A percentile compares a stretch with the other conserved stretches of the same genome.
phyloP scores from a whole-genome alignment of 202 grass and related monocot genomes.

The Brachypodium distachyon region DNA sequence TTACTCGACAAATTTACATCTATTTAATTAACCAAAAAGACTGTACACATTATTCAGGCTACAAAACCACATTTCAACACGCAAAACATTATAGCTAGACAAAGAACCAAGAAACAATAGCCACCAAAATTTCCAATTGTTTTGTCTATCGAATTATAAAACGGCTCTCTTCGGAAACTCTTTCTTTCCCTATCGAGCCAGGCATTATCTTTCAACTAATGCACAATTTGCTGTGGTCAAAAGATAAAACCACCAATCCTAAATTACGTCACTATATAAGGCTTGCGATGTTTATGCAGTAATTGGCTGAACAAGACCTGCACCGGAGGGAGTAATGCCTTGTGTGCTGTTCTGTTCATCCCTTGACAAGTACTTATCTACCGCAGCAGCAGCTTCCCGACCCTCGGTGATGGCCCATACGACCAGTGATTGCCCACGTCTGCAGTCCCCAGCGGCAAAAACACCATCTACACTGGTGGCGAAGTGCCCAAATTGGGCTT shows the following conservation, averaged over 20 bases:
- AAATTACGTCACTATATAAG: conserved; percentile 16
- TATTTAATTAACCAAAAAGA: conserved; percentile 24
- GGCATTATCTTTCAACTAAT: conserved; percentile 2
- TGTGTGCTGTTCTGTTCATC: conserved; percentile 15
- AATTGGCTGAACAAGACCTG: conserved; percentile 51
- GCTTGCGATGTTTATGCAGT: conserved; percentile 27
- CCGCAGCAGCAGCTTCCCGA: conserved; percentile 63
- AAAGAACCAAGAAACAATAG: conserved; percentile 29
- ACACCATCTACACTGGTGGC: conserved; percentile 79
- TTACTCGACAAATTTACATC: conserved; percentile 41
- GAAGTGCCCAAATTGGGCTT: conserved; percentile 79
- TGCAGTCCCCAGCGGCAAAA: conserved; percentile 87
- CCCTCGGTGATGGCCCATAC: conserved; percentile 99
- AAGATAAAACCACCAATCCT: conserved; percentile 13
- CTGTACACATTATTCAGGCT: conserved; percentile 77
- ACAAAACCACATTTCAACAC: conserved; percentile 25
- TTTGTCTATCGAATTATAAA: conserved; percentile 29
- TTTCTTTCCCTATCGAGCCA: conserved; percentile 18
- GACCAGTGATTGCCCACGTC: conserved; percentile 92
- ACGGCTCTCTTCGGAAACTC: conserved; percentile 6
- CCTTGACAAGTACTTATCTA: conserved; percentile 67
- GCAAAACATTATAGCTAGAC: conserved; percentile 20
- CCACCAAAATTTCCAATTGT: conserved; percentile 40
- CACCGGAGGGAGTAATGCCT: conserved; percentile 14
- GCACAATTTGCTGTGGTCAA: conserved; percentile 18